Percentiles rank a stretch among this genome's conserved stretches.
Conservation (phyloP, 2,329 filamentous ascomycete genomes). For the Periglandula ipomoeae region DNA sequence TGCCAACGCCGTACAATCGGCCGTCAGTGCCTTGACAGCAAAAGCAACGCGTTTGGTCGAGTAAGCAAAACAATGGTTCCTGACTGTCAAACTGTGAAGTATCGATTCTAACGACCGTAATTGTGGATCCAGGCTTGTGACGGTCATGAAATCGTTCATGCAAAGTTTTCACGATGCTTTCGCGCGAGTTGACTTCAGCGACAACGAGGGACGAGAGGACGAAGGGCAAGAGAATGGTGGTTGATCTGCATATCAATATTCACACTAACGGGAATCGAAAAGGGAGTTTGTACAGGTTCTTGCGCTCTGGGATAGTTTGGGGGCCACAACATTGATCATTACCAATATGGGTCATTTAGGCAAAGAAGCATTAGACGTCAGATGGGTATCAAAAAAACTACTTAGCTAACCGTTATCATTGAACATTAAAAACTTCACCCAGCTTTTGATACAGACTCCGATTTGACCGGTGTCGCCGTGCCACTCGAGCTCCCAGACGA, state of each 20-base stretch:
- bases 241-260: no score
- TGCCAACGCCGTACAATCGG: no score
- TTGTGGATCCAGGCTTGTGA: background rate
- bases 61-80: no score
- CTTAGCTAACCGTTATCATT: no score
- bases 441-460: slow-evolving; percentile 1
- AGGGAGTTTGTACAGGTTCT: background rate
- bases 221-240: background rate
- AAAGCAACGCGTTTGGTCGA: no score
- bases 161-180: background rate
- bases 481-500: slow-evolving; percentile 4
- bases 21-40: no score
- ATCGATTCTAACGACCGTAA: no score
- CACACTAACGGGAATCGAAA: no score
- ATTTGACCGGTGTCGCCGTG: slow-evolving; percentile 6
- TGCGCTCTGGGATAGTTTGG: background rate
- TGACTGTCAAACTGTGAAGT: no score
- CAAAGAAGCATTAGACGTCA: background rate
- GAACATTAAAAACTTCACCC: no score
- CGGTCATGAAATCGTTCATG: background rate
- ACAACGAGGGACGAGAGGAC: background rate
- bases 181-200: background rate
- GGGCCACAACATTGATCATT: no score
- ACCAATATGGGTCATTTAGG: background rate
- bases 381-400: no score